Percentiles rank a stretch among this genome's conserved stretches.
Evolutionary conservation across 768 basidiomycete genomes (phyloP).

Genomic region (Terana coerulea): DNA sequence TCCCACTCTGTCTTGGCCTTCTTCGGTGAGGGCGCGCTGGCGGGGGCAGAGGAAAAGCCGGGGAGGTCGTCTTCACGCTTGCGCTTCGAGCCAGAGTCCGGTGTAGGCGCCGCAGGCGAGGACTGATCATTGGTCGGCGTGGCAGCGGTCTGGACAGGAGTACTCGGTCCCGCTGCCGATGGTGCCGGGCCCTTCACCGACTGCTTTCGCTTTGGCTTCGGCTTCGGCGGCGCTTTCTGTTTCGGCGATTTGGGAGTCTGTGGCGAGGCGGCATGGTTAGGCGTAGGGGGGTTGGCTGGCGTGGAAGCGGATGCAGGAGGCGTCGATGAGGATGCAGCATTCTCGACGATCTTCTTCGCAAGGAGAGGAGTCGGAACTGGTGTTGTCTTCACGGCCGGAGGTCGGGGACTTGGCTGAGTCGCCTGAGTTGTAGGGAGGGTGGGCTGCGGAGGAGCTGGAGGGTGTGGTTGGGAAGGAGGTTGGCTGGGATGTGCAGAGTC

Average conservation of each 20-base stretch:
- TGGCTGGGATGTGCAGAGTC: background rate
- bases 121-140: conserved; percentile 25
- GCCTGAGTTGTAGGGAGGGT: conserved; percentile 6
- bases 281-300: conserved; percentile 42
- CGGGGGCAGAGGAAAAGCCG: background rate
- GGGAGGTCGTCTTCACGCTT: conserved; percentile 48
- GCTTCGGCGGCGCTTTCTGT: conserved; percentile 45
- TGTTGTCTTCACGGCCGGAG: background rate
- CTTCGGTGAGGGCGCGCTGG: conserved; percentile 65
- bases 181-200: conserved; percentile 12
- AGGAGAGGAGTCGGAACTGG: conserved; percentile 12
- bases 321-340: conserved; percentile 14
- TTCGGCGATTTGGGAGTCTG: conserved; percentile 72
- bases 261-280: conserved; percentile 46
- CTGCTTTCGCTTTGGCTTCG: conserved; percentile 32
- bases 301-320: conserved; percentile 38
- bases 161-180: conserved; percentile 28
- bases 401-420: conserved; percentile 8
- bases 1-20: conserved; percentile 72
- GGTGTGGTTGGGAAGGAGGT: conserved; percentile 6
- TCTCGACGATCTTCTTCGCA: conserved; percentile 17
- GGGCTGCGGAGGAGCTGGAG: conserved; percentile 1
- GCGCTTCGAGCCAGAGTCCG: conserved; percentile 35
- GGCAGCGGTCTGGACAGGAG: conserved; percentile 33
- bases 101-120: conserved; percentile 24